A percentile compares a stretch with the other conserved stretches of the same genome.
Evolutionary conservation across 768 basidiomycete genomes (phyloP).

Genomic region (Cystobasidium tubakii): DNA sequence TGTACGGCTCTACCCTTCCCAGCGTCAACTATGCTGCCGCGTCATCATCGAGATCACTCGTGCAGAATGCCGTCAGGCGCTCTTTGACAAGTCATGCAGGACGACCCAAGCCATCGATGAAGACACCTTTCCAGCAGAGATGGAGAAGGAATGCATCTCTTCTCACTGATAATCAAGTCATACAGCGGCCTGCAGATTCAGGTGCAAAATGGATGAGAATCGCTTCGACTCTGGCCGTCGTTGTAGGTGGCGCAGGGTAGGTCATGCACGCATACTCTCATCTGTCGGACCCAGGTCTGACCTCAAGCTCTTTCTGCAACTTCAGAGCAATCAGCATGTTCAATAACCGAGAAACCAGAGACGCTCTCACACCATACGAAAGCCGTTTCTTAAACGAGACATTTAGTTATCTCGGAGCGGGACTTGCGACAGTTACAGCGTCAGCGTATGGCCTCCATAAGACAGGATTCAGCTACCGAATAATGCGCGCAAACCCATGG

Average conservation of each 20-base stretch:
- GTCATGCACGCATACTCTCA: not conserved
- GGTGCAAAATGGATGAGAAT: conserved; percentile 29
- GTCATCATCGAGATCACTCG: not conserved
- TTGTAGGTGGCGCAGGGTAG: conserved; percentile 29
- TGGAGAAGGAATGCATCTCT: conserved; percentile 1
- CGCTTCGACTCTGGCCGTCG: conserved; percentile 14
- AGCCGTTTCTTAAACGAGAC: conserved; percentile 39
- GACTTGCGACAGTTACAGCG: conserved; percentile 67
- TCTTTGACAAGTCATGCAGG: not conserved
- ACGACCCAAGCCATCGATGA: not conserved
- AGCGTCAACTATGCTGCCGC: not conserved
- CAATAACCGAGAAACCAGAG: conserved; percentile 42
- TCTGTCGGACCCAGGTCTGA: too few species aligned
- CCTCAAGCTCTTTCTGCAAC: too few species aligned
- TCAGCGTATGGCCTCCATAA: conserved; percentile 54
- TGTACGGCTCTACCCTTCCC: not conserved
- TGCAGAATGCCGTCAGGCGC: not conserved
- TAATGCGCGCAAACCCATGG: conserved; percentile 45
- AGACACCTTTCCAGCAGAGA: not conserved
- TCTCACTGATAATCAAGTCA: conserved; percentile 28
- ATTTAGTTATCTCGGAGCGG: conserved; percentile 70
- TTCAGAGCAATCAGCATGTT: conserved; percentile 41
- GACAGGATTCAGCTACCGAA: conserved; percentile 35
- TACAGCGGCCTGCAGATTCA: conserved; percentile 10
- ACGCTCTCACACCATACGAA: conserved; percentile 38